A percentile compares a stretch with the other conserved stretches of the same genome.
Conservation (phyloP, 106 monocot species). For the Cymbidium sinense region DNA sequence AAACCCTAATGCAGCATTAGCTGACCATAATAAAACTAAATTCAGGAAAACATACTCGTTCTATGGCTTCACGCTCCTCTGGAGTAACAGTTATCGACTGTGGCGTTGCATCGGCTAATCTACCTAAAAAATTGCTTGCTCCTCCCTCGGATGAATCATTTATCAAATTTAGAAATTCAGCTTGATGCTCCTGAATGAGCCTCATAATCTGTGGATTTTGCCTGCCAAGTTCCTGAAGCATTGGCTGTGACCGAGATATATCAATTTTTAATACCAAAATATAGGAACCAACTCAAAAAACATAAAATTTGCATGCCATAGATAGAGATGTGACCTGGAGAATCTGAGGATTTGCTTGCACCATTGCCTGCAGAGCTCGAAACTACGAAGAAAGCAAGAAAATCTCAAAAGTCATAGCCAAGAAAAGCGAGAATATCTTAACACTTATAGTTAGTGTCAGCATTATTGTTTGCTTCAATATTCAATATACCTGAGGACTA, state of each 20-base stretch:
- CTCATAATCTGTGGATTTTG: constrained; percentile 80
- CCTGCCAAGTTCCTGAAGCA: constrained; percentile 86
- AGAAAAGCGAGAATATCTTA: too few species aligned
- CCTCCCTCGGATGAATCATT: constrained; percentile 59
- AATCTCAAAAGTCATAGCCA: neutral
- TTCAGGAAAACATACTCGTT: constrained; percentile 42
- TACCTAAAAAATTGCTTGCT: constrained; percentile 52
- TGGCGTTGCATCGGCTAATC: constrained; percentile 45
- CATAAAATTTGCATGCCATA: neutral
- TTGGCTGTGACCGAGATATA: constrained; percentile 37
- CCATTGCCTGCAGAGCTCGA: constrained; percentile 63
- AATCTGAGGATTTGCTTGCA: constrained; percentile 87
- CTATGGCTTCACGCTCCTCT: constrained; percentile 72
- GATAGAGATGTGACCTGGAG: constrained; percentile 44
- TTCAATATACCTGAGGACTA: constrained; percentile 61
- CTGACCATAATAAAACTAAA: neutral
- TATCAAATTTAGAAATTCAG: constrained; percentile 72
- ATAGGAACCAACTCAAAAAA: neutral
- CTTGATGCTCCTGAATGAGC: constrained; percentile 83
- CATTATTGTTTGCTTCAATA: neutral
- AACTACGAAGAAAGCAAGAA: constrained; percentile 35
- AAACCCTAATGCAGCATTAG: neutral
- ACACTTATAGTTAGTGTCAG: neutral
- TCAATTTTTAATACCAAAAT: neutral
- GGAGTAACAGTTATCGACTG: constrained; percentile 57